These are phyloP conservation scores for Clonostachys chloroleuca DNA, from an alignment of 2,329 filamentous ascomycete species.

Conservation along the genomic window DNA sequence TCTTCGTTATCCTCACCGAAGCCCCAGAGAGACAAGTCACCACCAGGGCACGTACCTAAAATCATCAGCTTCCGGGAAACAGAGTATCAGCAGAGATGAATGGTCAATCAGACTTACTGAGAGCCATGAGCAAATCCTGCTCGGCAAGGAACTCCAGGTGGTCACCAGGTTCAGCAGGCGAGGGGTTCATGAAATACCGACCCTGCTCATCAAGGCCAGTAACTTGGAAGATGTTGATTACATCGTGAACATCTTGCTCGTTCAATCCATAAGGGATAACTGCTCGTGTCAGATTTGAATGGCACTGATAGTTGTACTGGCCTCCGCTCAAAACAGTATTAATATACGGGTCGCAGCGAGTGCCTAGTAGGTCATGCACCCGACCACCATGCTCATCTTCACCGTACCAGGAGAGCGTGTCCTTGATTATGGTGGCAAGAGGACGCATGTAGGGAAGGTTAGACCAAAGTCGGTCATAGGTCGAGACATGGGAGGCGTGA, in stretches of 20 bases:
- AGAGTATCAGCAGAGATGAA: neutral
- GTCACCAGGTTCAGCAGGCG: slow-evolving; percentile 48
- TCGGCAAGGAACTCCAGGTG: slow-evolving; percentile 78
- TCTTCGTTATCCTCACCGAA: slow-evolving; percentile 66
- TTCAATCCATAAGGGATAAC: slow-evolving; percentile 63
- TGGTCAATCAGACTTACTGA: slow-evolving; percentile 33
- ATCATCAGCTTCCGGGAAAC: too few species aligned
- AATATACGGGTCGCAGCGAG: slow-evolving; percentile 81
- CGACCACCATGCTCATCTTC: slow-evolving; percentile 51
- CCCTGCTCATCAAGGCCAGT: slow-evolving; percentile 71
- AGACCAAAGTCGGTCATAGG: slow-evolving; percentile 73
- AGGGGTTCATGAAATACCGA: slow-evolving; percentile 71
- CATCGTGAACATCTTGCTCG: slow-evolving; percentile 77
- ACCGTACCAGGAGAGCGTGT: slow-evolving; percentile 7
- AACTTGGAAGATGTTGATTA: slow-evolving; percentile 83
- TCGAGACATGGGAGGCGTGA: slow-evolving; percentile 69
- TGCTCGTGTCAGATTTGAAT: slow-evolving; percentile 74
- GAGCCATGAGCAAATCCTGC: slow-evolving; percentile 63
- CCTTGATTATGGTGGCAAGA: slow-evolving; percentile 9
- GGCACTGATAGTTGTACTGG: slow-evolving; percentile 77
- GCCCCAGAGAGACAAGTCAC: slow-evolving; percentile 77
- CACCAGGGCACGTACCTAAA: slow-evolving; percentile 68
- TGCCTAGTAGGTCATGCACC: slow-evolving; percentile 77
- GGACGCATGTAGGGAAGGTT: slow-evolving; percentile 9
- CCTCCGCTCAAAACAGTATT: slow-evolving; percentile 65